A percentile compares a stretch with the other conserved stretches of the same genome.
Conservation (phyloP, 768 basidiomycete genomes). For the Mycena galopus region DNA sequence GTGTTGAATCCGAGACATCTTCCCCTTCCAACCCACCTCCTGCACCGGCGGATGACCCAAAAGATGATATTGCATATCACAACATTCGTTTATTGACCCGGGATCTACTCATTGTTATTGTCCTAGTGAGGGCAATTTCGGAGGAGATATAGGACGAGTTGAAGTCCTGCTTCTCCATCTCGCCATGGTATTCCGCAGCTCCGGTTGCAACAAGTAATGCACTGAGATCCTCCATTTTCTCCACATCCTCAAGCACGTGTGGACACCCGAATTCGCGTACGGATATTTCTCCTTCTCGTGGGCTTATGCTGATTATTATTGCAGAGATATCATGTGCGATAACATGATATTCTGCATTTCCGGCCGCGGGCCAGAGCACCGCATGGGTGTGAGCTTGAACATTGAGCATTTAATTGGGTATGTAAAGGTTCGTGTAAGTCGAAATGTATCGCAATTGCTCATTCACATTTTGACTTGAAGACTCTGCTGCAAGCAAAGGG, state of each 20-base stretch:
- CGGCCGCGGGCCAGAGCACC: constrained; percentile 46
- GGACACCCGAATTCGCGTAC: constrained; percentile 46
- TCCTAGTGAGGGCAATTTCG: constrained; percentile 26
- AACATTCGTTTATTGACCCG: constrained; percentile 35
- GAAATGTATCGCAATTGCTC: no score
- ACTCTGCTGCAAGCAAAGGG: constrained; percentile 45
- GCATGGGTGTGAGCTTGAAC: constrained; percentile 52
- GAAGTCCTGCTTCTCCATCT: constrained; percentile 46
- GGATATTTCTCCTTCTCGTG: constrained; percentile 47
- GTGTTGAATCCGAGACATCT: no score
- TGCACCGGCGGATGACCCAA: no score
- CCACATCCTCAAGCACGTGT: constrained; percentile 47
- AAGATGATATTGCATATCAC: constrained; percentile 5
- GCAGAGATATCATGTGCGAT: constrained; percentile 54
- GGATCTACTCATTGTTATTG: constrained; percentile 33
- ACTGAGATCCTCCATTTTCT: constrained; percentile 47
- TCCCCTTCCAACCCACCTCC: no score
- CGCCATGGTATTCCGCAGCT: constrained; percentile 42
- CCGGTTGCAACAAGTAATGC: constrained; percentile 48
- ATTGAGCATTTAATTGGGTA: constrained; percentile 53
- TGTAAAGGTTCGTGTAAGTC: constrained; percentile 43
- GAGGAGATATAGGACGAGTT: constrained; percentile 29
- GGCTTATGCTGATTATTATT: constrained; percentile 36
- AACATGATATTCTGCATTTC: constrained; percentile 50
- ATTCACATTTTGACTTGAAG: background rate